Base-by-base conservation (phyloP, 768 basidiomycete genomes). In the Boletus barrowsii region DNA sequence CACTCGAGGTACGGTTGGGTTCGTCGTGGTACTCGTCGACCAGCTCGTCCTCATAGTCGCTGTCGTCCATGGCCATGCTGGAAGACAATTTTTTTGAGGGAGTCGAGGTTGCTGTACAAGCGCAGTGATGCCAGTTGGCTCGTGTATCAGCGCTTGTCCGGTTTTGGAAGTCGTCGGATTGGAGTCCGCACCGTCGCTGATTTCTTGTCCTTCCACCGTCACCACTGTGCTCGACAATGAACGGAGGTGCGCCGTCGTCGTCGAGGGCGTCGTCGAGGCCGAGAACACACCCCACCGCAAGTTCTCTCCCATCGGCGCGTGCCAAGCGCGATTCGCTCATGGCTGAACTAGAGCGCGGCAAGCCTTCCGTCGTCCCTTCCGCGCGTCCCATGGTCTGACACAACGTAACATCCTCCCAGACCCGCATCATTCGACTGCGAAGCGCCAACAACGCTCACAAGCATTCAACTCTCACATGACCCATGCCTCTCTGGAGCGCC, bases 281-380 rank as follows among this genome's bases (percentile, higher is more conserved):
- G 36, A 53, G 61, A 45, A 3, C 49, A 10, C 18, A 37, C 7
- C 35, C 42, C 37, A 18, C 32, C 30, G 45, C 54, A 1, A 53
- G 45, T 1, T 40, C 58, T 2, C 49, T 58, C 15, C 73, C 8
- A 47, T 47, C 53, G 8, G 36, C 56, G 44, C 63, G 60, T 3
- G 5, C 75, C 14, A 88, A 88, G 57, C 79, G 86, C 30, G 85
- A 86, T 56, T 85, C 86, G 0, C 68, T 86, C 41, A 79, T 81
- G 33, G 86, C 86, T 13, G 86, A 87, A 57, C 75, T 87, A 15
- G 85, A 87, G 66, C 76, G 83, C 63, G 85, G 86, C 79, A 59
- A 41, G 73, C 14, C 6, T 9, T 17, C 18, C 40, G 3, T 15
- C 17, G 14, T 10, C 10, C n/a, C 20, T 11, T 22, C 29, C 36